These are phyloP conservation scores for Didymellaceae sp. DNA, from an alignment of 2,329 filamentous ascomycete species.

Conservation along the genomic window DNA sequence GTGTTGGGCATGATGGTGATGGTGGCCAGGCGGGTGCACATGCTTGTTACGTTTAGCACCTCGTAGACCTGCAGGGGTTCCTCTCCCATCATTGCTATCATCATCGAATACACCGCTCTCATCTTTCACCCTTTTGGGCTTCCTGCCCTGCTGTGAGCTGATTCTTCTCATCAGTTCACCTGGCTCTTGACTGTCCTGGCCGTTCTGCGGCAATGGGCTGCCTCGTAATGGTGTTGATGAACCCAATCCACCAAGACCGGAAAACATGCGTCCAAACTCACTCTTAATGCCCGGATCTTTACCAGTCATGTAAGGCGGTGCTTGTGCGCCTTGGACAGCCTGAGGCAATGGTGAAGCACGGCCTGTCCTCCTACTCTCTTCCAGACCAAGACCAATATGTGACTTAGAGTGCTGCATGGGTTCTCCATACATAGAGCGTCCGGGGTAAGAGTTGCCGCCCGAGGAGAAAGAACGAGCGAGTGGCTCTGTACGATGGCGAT, in stretches of 20 bases:
- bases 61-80: constrained; percentile 68
- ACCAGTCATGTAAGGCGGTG: constrained; percentile 76
- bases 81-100: constrained; percentile 69
- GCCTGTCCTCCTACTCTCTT: constrained; percentile 81
- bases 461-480: constrained; percentile 46
- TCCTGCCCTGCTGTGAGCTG: constrained; percentile 48
- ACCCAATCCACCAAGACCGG: constrained; percentile 79
- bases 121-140: constrained; percentile 72
- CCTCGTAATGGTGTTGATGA: constrained; percentile 61
- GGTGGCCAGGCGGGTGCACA: constrained; percentile 56
- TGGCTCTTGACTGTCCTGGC: constrained; percentile 38
- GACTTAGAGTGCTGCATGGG: constrained; percentile 67
- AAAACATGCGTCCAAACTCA: constrained; percentile 94
- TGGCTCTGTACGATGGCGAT: constrained; percentile 44
- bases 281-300: constrained; percentile 91
- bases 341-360: constrained; percentile 88
- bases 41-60: constrained; percentile 68
- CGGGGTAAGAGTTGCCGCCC: constrained; percentile 32
- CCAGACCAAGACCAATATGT: constrained; percentile 73
- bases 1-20: constrained; percentile 64
- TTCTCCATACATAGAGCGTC: constrained; percentile 52
- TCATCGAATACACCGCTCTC: constrained; percentile 71
- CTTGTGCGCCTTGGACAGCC: constrained; percentile 89
- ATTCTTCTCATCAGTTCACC: constrained; percentile 44
- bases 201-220: constrained; percentile 55